Evolutionary conservation across 441 rosid species (phyloP), one percentile per base, ranked within the genome.

Genomic region (Populus trichocarpa): DNA sequence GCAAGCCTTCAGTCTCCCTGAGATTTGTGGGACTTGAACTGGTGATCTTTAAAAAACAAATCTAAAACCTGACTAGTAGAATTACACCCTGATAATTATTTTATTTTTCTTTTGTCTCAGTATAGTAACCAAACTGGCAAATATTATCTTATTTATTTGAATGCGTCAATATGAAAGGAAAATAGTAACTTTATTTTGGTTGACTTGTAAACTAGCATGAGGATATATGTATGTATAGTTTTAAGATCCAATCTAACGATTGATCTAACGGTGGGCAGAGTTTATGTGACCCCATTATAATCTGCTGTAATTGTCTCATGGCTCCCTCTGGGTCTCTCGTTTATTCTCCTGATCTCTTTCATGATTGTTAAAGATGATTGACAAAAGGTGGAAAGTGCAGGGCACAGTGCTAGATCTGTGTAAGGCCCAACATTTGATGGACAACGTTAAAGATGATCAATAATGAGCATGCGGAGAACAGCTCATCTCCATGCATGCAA

Each of bases 61-160:
- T 2, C 2, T 2, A 0, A 5, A 6, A 5, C 9, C 1, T 25
- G 25, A 25, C 25, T 1, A 25, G 1, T 25, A n/a, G n/a, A n/a
- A n/a, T n/a, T n/a, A n/a, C n/a, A n/a, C 1, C 25, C 25, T 25
- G 1, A 25, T 36, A 8, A 1, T 7, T 36, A 8, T 38, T 14
- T 46, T 46, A 0, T 46, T 4, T 4, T 3, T 25, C 25, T 25
- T 1, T 25, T 25, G 25, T 25, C 25, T 25, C 1, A 46, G 2
- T 14, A 40, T 40, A 40, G 50, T 0, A 25, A 25, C 25, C 1
- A 25, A 40, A 11, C 0, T 10, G 4, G 0, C 50, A 2, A 40
- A 40, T 40, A 40, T 40, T 40, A 40, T 40, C 50, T 40, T 40
- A 40, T 11, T 40, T 2, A 40, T 2, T 40, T 9, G 46, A 40